phyloP scores from a whole-genome alignment of 2,329 filamentous ascomycete species.

The Coleophoma cylindrospora region DNA sequence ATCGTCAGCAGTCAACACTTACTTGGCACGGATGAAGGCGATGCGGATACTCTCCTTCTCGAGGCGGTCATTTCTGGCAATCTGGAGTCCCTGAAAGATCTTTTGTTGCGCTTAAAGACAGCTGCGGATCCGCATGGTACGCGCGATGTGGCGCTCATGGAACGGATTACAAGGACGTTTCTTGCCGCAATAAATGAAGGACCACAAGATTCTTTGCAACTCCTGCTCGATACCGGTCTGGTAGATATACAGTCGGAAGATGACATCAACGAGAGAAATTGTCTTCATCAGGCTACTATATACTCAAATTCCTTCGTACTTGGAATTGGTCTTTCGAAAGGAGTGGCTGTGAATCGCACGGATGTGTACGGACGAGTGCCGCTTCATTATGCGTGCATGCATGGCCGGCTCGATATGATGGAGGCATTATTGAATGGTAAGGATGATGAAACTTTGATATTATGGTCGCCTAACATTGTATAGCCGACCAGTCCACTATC shows the following conservation, averaged over 20 bases:
- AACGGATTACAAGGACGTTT: conserved; percentile 85
- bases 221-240: conserved; percentile 73
- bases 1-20: conserved; percentile 62
- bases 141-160: conserved; percentile 52
- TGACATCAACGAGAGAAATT: conserved; percentile 96
- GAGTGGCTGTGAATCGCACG: conserved; percentile 71
- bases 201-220: conserved; percentile 67
- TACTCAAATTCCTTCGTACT: conserved; percentile 81
- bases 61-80: conserved; percentile 85
- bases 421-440: conserved; percentile 64
- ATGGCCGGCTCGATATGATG: conserved; percentile 82
- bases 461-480: conserved; percentile 8
- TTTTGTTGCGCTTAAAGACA: conserved; percentile 66
- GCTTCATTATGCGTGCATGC: conserved; percentile 93
- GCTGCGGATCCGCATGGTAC: conserved; percentile 51
- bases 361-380: conserved; percentile 95
- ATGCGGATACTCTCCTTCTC: conserved; percentile 82
- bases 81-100: conserved; percentile 69
- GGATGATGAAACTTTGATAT: conserved; percentile 6
- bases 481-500: conserved; percentile 68
- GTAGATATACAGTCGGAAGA: conserved; percentile 93
- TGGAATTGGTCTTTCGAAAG: conserved; percentile 65
- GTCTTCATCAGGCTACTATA: conserved; percentile 93
- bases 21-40: conserved; percentile 76
- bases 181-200: conserved; percentile 85